Conservation (phyloP, 805 yeast species). For the Tetrapisispora phaffii region DNA sequence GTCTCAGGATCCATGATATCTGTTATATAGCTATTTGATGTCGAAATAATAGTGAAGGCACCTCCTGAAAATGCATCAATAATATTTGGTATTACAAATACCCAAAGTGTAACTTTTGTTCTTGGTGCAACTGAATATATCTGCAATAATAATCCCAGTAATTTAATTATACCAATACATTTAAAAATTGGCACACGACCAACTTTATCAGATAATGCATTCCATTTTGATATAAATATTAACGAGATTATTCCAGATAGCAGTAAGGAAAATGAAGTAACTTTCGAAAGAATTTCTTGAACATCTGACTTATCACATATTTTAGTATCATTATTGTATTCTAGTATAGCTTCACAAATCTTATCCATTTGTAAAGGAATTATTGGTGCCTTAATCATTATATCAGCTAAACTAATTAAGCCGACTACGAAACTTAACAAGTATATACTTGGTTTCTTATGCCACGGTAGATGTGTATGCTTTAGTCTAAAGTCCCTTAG, state of each 20-base stretch:
- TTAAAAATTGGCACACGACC: slow-evolving; percentile 49
- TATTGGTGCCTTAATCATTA: slow-evolving; percentile 33
- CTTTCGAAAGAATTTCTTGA: slow-evolving; percentile 37
- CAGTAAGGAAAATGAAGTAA: slow-evolving; percentile 38
- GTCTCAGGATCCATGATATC: slow-evolving; percentile 60
- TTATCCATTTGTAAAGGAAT: slow-evolving; percentile 31
- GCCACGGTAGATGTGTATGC: slow-evolving; percentile 41
- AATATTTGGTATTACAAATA: slow-evolving; percentile 36
- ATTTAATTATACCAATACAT: slow-evolving; percentile 21
- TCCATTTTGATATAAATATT: slow-evolving; percentile 51
- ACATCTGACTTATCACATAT: slow-evolving; percentile 34
- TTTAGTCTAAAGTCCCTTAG: slow-evolving; percentile 38
- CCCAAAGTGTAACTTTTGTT: slow-evolving; percentile 31
- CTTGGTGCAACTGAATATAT: slow-evolving; percentile 26
- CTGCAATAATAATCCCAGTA: slow-evolving; percentile 16
- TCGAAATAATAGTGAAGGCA: slow-evolving; percentile 41
- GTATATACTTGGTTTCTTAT: slow-evolving; percentile 46
- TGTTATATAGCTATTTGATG: slow-evolving; percentile 59
- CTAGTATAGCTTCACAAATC: slow-evolving; percentile 33
- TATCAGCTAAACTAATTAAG: slow-evolving; percentile 34
- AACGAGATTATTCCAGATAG: slow-evolving; percentile 38
- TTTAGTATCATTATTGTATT: neutral
- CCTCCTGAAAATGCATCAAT: slow-evolving; percentile 57
- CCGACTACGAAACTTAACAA: slow-evolving; percentile 38
- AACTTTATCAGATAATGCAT: slow-evolving; percentile 51